Base-by-base conservation (phyloP, 1,284 basidiomycete species). In the Puccinia coronata region DNA sequence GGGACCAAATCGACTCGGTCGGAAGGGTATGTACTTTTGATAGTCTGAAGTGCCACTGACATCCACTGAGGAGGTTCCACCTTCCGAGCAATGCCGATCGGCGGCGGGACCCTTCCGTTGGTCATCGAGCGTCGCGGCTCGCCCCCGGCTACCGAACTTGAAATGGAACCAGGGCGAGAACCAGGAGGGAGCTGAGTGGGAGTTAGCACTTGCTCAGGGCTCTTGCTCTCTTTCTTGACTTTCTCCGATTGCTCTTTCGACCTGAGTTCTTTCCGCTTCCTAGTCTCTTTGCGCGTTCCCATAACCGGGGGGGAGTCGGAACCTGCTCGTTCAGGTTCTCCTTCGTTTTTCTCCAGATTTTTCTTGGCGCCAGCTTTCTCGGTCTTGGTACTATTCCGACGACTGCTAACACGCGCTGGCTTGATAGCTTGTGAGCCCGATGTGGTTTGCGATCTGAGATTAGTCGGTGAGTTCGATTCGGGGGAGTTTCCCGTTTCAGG, bases 1-100 rank as follows among this genome's bases (percentile, higher is more conserved):
- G 80, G 72, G 36, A 81, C 36, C 20, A 81, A 43, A 25, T 81
- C 80, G n/a, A 81, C 72, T 53, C 39, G 71, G 59, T 81, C 80
- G 18, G 43, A 65, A 20, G 80, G 71, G 43, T 75, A 81, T 34
- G 28, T 31, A 4, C n/a, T 49, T 23, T 47, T 53, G 2, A 81
- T 49, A 34, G 59, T 51, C 14, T 9, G 16, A 9, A 69, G 71
- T 23, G 71, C 80, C n/a, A 16, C 39, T 1, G 31, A 31, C 80
- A 75, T 81, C 80, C 80, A 81, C 11, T 74, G n/a, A 31, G 80
- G 80, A 31, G 72, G 70, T 51, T 61, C 69, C 18, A 65, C 25
- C 55, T 49, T 80, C 39, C 41, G 41, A 63, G 47, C 34, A 8
- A 43, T 18, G 14, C 16, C 14, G 28, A 63, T 65, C 34, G 41